Evolutionary conservation across 192 early-diverging fungal genomes (phyloP), one percentile per base, ranked within the genome.

Genomic region (Coemansia sp.): DNA sequence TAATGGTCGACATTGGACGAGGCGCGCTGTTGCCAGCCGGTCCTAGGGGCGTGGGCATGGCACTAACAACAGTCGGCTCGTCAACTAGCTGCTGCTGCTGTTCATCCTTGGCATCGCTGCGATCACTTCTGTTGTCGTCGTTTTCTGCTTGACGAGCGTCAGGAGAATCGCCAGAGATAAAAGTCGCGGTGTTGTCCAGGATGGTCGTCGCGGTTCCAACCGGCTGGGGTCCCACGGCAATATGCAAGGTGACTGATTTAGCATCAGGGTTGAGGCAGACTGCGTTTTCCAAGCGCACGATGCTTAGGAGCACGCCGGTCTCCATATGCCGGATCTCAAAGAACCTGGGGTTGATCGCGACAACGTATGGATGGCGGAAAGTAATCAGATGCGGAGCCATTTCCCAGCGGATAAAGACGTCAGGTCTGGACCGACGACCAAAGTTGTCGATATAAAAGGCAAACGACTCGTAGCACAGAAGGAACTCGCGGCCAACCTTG

Each of bases 401-500:
- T 59, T 90, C 87, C 95, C 95, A 98, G 49, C 89, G 76, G 48
- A 98, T 89, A 25, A 93, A 79, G 83, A 87, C 90, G 40, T 93
- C 86, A 0, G 82, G 76, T 18, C 91, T 68, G 18, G 91, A 71
- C 33, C 92, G 80, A 7, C 87, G 78, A 38, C 96, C 96, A 70
- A 87, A 86, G 63, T 92, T 91, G 76, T 97, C 92, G 20, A 98
- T 89, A 72, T 87, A 97, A 66, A 98, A 97, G 10, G 90, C 93
- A 69, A 94, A 89, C 72, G 93, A 90, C 79, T 95, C 90, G 69
- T 96, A 98, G 68, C 94, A 96, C 32, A 98, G 77, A 22, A 98
- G 66, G 69, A 95, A 94, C 59, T 92, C 86, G 28, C 89, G 87
- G 20, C 74, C 79, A 3, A 81, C 71, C 10, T 81, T 81, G 61